Conservation (phyloP, 371 early-diverging fungal species). For the Rhizoclosmatium hyalinum region DNA sequence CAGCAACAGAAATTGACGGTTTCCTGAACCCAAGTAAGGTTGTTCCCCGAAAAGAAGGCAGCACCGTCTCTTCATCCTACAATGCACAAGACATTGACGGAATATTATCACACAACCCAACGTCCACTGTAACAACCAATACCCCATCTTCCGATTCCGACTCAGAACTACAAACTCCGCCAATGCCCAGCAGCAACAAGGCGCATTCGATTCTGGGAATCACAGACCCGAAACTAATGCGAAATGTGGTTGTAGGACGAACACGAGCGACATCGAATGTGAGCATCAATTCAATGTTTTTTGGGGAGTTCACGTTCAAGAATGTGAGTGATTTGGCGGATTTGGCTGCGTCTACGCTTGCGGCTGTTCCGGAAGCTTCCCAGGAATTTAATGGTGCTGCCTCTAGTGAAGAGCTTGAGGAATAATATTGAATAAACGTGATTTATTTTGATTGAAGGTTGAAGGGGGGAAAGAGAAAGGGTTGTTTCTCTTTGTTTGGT, state of each 20-base stretch:
- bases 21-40: too few species aligned
- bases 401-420: too few species aligned
- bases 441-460: too few species aligned
- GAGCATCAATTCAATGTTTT: slow-evolving; percentile 56
- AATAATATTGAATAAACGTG: too few species aligned
- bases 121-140: background rate
- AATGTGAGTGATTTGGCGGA: slow-evolving; percentile 56
- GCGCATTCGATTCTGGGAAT: slow-evolving; percentile 19
- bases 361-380: background rate
- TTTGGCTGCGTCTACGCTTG: background rate
- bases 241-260: background rate
- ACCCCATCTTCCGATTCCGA: background rate
- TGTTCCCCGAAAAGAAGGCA: too few species aligned
- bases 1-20: too few species aligned
- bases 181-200: slow-evolving; percentile 2
- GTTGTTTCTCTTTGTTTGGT: too few species aligned
- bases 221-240: background rate
- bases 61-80: background rate
- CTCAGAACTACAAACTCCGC: background rate
- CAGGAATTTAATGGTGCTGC: too few species aligned
- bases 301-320: slow-evolving; percentile 66
- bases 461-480: too few species aligned
- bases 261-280: slow-evolving; percentile 26
- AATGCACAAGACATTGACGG: background rate
- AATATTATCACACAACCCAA: background rate